A percentile compares a stretch with the other conserved stretches of the same genome.
Evolutionary conservation across 1,139 yeast species (phyloP).

Genomic region (Suhomyces anneliseae): DNA sequence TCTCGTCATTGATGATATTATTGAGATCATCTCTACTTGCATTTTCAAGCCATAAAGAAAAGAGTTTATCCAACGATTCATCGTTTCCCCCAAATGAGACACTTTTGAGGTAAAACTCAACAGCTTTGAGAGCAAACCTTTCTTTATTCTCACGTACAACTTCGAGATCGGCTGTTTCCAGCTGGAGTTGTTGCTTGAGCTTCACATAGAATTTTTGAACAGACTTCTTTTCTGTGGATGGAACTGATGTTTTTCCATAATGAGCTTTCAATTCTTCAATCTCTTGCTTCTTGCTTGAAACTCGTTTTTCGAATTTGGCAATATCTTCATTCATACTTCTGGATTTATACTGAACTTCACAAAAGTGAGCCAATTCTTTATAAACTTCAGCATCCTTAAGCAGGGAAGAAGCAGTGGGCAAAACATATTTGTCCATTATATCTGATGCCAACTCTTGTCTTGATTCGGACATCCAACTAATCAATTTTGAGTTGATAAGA

Average conservation of each 20-base stretch:
- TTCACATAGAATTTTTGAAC: slow-evolving; percentile 53
- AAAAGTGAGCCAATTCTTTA: slow-evolving; percentile 69
- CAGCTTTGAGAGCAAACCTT: slow-evolving; percentile 54
- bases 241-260: slow-evolving; percentile 37
- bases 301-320: slow-evolving; percentile 38
- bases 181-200: slow-evolving; percentile 45
- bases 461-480: slow-evolving; percentile 70
- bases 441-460: slow-evolving; percentile 63
- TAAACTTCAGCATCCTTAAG: slow-evolving; percentile 29
- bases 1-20: slow-evolving; percentile 28
- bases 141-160: slow-evolving; percentile 36
- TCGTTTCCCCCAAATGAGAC: slow-evolving; percentile 50
- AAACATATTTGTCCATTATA: slow-evolving; percentile 58
- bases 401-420: slow-evolving; percentile 31
- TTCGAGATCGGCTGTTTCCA: slow-evolving; percentile 51
- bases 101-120: slow-evolving; percentile 60
- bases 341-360: slow-evolving; percentile 64
- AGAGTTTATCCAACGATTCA: slow-evolving; percentile 71
- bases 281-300: slow-evolving; percentile 42
- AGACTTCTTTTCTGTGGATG: slow-evolving; percentile 46
- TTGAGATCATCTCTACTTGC: slow-evolving; percentile 45
- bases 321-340: slow-evolving; percentile 46
- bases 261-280: slow-evolving; percentile 48
- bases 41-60: slow-evolving; percentile 83
- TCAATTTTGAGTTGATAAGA: slow-evolving; percentile 53